Evolutionary conservation across 306 rosid genomes (phyloP), one percentile per base, ranked within the genome.

Genomic region (Glycine soja): DNA sequence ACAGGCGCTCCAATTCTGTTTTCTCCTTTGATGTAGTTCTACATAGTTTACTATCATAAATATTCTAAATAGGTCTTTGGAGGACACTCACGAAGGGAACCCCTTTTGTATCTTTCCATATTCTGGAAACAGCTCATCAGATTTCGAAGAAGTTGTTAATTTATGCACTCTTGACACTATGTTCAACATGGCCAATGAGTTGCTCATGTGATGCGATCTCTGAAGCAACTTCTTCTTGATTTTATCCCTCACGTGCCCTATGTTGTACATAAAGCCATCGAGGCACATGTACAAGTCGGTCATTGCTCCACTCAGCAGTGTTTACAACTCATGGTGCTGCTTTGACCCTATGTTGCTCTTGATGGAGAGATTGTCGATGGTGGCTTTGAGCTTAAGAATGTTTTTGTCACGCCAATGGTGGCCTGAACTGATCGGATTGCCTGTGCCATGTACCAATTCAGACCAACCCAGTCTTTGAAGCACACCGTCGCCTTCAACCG

Each of bases 1-100:
- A 88, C 72, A 95, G 97, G 84, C 97, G 97, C 87, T 95, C 99
- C 90, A 95, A 75, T 86, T 93, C 98, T 89, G n/a, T n/a, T n/a
- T n/a, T n/a, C n/a, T n/a, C n/a, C n/a, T n/a, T n/a, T n/a, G n/a
- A n/a, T n/a, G n/a, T n/a, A n/a, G n/a, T n/a, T n/a, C n/a, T n/a
- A n/a, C n/a, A n/a, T n/a, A n/a, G n/a, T n/a, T n/a, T n/a, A n/a
- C n/a, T n/a, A n/a, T n/a, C n/a, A n/a, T n/a, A n/a, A n/a, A n/a
- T n/a, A n/a, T n/a, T n/a, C n/a, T n/a, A n/a, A n/a, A n/a, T n/a
- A n/a, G 76, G 13, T 83, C 97, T 62, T 85, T 81, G 43, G 84
- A 16, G 5, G 89, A 76, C 10, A 94, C 56, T 97, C 98, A 94
- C 0, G 84, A 19, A 0, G 98, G 97, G 57, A 92, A 94, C 3